These are phyloP conservation scores for Mollisia scopiformis DNA, from an alignment of 2,329 filamentous ascomycete species.

Conservation along the genomic window DNA sequence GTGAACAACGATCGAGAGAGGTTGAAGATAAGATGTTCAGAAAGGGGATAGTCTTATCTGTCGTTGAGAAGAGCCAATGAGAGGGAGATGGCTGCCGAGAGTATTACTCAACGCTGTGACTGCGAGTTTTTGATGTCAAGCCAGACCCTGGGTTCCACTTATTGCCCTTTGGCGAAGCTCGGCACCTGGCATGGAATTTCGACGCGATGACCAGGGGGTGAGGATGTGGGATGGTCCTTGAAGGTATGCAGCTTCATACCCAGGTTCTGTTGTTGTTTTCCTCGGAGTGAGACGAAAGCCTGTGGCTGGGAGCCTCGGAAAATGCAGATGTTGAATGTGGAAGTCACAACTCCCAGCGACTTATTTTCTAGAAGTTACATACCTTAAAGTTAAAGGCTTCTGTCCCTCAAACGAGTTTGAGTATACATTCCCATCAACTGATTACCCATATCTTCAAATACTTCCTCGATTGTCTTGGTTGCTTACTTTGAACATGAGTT, in stretches of 20 bases:
- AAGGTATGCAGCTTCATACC: neutral
- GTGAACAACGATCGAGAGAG: constrained; percentile 9
- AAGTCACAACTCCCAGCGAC: too few species aligned
- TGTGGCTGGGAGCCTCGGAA: too few species aligned
- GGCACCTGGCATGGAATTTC: neutral
- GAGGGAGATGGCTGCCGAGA: neutral
- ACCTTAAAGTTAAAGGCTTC: too few species aligned
- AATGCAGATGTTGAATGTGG: too few species aligned
- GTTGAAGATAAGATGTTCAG: constrained; percentile 23
- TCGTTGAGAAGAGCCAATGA: constrained; percentile 16
- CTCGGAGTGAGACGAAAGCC: neutral
- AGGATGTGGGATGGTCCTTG: neutral
- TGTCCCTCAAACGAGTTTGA: too few species aligned
- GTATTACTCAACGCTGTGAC: constrained; percentile 16
- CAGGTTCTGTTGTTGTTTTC: neutral
- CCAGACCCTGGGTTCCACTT: neutral
- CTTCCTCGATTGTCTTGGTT: too few species aligned
- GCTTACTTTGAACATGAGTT: too few species aligned
- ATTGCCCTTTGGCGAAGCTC: neutral
- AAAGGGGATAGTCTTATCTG: constrained; percentile 22
- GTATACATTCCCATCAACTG: too few species aligned
- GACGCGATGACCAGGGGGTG: neutral
- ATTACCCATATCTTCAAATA: too few species aligned
- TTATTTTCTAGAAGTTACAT: too few species aligned
- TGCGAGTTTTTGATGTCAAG: neutral